Base-by-base conservation (phyloP, 371 early-diverging fungal species). In the Syncephalis plumigaleata region DNA sequence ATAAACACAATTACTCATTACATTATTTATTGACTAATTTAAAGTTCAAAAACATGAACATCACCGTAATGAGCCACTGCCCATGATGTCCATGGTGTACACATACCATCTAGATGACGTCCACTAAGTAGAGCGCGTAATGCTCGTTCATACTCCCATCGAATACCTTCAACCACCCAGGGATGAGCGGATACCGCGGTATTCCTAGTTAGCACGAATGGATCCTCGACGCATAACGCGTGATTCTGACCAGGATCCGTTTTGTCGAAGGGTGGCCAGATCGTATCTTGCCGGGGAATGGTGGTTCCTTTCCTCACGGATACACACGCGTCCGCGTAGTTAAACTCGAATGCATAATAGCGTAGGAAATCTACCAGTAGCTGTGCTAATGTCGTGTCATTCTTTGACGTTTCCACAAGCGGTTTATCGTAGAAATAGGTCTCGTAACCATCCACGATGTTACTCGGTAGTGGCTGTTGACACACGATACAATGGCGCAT, bases 371-470 rank as follows among this genome's bases (percentile, higher is more conserved):
- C 13, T 20, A 20, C 15, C 27, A 17, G 27, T 48, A 46, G 8
- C 3, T n/a, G 13, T 20, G 39, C 37, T 18, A 26, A 9, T 51
- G 39, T 20, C 31, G 27, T 20, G 47, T 42, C 17, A 39, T 46
- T 26, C 17, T 45, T 1, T 37, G 62, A 79, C 8, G 40, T 52
- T 38, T 20, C 31, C 7, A 11, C 31, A 31, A 44, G 42, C 17
- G 11, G 11, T 73, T 46, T 67, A 65, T 18, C 79, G 70, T 60
- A 91, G 89, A 56, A 91, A 91, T 3, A 75, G 79, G 57, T 75
- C 85, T 5, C 90, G 56, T 2, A 91, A 65, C 8, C 70, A 70
- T 0, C 81, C 91, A 9, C 89, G 73, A 51, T 81, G 84, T 36
- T 57, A 31, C n/a, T 61, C 54, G 11, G 43, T 58, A 59, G 87